A percentile compares a stretch with the other conserved stretches of the same genome.
Conservation (phyloP, 169 alveolate genomes). For the Plasmodium gaboni region DNA sequence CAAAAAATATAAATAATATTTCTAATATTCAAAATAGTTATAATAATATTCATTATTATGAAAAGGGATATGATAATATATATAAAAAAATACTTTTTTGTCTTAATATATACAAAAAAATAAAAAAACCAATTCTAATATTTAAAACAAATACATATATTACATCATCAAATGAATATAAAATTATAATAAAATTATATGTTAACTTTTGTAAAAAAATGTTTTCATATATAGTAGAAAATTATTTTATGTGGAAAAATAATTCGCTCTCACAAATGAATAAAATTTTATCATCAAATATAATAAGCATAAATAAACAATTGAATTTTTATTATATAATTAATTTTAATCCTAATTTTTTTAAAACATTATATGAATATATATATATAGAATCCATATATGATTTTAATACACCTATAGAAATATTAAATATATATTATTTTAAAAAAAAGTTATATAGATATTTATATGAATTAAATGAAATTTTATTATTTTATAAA, state of each 20-base stretch:
- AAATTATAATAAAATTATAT: conserved; percentile 62
- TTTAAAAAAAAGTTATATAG: conserved; percentile 58
- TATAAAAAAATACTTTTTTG: conserved; percentile 51
- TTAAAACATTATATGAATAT: conserved; percentile 68
- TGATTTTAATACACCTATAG: conserved; percentile 60
- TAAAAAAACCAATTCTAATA: conserved; percentile 65
- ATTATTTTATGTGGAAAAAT: conserved; percentile 48
- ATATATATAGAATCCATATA: conserved; percentile 59
- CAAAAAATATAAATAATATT: no score
- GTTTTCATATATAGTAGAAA: conserved; percentile 60
- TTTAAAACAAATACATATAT: conserved; percentile 63
- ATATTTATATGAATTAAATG: conserved; percentile 60
- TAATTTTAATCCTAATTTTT: conserved; percentile 56
- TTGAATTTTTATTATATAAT: conserved; percentile 63
- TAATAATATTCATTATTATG: no score
- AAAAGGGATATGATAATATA: not conserved
- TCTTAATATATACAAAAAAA: conserved; percentile 64
- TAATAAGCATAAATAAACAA: conserved; percentile 68
- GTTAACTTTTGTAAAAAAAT: conserved; percentile 72
- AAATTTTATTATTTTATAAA: conserved; percentile 53
- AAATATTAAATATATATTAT: conserved; percentile 60
- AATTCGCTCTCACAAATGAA: conserved; percentile 71
- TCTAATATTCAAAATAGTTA: no score
- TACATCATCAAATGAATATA: conserved; percentile 72
- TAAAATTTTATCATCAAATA: conserved; percentile 50